Evolutionary conservation across 306 rosid genomes (phyloP), one percentile per base, ranked within the genome.

Genomic region (Trifolium dubium): DNA sequence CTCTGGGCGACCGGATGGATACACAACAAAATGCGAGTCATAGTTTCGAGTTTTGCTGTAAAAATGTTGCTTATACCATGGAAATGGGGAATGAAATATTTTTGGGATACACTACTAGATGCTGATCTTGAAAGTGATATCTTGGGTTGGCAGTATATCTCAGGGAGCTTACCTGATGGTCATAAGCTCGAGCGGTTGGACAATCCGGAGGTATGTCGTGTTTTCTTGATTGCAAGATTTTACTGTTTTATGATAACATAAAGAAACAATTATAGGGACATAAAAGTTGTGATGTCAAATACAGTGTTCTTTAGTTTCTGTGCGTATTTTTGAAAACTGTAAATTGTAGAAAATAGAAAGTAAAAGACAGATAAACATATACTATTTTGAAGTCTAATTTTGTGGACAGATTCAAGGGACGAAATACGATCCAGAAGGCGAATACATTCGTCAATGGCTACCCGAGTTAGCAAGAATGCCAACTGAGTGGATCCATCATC

Each of bases 81-180:
- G 98, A 87, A 93, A 83, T 93, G 98, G 98, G 98, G 98, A 62
- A 93, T 93, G 98, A 93, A 93, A 81, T 93, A 93, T 69, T 93
- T 93, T 80, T 93, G 98, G 98, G 98, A 93, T 68, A 93, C 98
- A n/a, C 96, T 93, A 64, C 75, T 93, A 80, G 98, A 93, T 84
- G 98, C 98, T 0, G 97, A 93, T 78, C 98, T 93, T 12, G 98
- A 93, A 78, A 89, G 97, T 53, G 98, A 93, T 79, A 89, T 96
- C 64, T 96, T 93, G 80, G 98, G 98, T 76, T 93, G 98, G 98
- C 98, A 93, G 72, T 90, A 93, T 80, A 93, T 93, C 71, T 85
- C 98, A 30, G 98, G 98, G 14, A 80, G 93, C 66, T 79, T 93
- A 64, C 98, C 98, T 2, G 98, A 91, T 67, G 88, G 97, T 37